phyloP scores from a whole-genome alignment of 768 basidiomycete species.

The Crassisporium funariophilum region DNA sequence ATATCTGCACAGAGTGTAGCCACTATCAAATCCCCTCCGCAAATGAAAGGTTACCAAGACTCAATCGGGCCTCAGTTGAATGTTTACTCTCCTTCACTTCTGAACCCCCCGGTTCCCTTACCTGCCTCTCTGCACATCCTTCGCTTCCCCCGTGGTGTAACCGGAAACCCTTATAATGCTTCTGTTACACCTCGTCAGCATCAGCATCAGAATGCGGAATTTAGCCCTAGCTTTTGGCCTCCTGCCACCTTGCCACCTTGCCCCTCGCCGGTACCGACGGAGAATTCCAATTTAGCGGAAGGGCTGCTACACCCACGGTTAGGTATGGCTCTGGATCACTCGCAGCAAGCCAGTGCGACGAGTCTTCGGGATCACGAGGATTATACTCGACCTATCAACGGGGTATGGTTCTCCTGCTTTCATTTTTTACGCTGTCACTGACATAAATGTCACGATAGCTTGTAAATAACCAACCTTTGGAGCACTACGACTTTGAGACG shows the following conservation, averaged over 20 bases:
- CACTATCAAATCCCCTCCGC: conserved; percentile 9
- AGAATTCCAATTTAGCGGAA: conserved; percentile 30
- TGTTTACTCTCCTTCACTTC: conserved; percentile 24
- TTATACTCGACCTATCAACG: conserved; percentile 40
- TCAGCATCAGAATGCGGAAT: neutral
- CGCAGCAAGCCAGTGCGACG: conserved; percentile 29
- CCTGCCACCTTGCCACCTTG: conserved; percentile 25
- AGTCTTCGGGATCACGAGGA: conserved; percentile 44
- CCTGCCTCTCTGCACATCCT: conserved; percentile 11
- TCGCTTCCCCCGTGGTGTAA: conserved; percentile 16
- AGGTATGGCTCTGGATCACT: conserved; percentile 16
- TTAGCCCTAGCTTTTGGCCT: conserved; percentile 20
- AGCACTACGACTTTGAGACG: conserved; percentile 34
- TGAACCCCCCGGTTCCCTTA: conserved; percentile 25
- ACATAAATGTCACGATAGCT: conserved; percentile 17
- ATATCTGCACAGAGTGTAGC: conserved; percentile 13
- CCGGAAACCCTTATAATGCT: conserved; percentile 13
- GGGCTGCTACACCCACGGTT: conserved; percentile 33
- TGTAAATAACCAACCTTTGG: conserved; percentile 26
- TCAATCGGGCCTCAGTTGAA: conserved; percentile 6
- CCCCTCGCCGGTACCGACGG: conserved; percentile 30
- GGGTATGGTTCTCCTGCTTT: conserved; percentile 19
- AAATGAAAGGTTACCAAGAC: conserved; percentile 8
- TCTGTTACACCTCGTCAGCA: neutral
- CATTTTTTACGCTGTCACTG: neutral